Base-by-base conservation (phyloP, 2,329 filamentous ascomycete genomes). In the Domatiomyces catenatus region DNA sequence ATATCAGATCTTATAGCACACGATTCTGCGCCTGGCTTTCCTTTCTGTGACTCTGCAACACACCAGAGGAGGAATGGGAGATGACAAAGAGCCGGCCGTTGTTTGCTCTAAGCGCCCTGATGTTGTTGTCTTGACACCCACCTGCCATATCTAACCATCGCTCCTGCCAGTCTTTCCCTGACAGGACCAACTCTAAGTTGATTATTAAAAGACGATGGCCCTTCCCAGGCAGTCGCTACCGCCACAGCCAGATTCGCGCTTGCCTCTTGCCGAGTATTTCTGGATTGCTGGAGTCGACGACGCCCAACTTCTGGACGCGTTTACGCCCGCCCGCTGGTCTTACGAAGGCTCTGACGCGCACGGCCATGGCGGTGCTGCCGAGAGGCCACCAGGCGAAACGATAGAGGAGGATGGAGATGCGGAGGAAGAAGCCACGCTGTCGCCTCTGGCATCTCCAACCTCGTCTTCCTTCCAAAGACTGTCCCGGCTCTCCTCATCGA, bases 241-340 rank as follows among this genome's bases (percentile, higher is more conserved):
- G 28, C 28, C 28, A 36, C 18, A 22, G 18, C 19, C 22, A 8
- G 26, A 22, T 8, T 24, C 45, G 28, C 17, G 17, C 26, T 17
- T 32, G 50, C 78, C 79, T 50, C 73, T 82, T 50, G 79, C 79
- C 60, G 79, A 82, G 64, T 80, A 78, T 65, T 82, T 82, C 65
- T 82, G 80, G 73, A 81, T 82, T 48, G 66, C 69, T 49, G 71
- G 71, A 50, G 65, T 73, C 36, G 71, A 73, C 60, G 68, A 69
- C 42, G 61, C 69, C 10, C 69, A 72, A 59, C 63, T 72, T 46
- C 55, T 69, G 32, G 69, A 72, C 19, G 69, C 68, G 10, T 71
- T 58, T 48, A 56, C 51, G 24, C 50, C 52, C 22, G 44, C 45
- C 15, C 51, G 56, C 47, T 54, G 50, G 52, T 58, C 56, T 15